These are phyloP conservation scores for Solanum acaule DNA, from an alignment of 257 asterid genomes.

Conservation along the genomic window DNA sequence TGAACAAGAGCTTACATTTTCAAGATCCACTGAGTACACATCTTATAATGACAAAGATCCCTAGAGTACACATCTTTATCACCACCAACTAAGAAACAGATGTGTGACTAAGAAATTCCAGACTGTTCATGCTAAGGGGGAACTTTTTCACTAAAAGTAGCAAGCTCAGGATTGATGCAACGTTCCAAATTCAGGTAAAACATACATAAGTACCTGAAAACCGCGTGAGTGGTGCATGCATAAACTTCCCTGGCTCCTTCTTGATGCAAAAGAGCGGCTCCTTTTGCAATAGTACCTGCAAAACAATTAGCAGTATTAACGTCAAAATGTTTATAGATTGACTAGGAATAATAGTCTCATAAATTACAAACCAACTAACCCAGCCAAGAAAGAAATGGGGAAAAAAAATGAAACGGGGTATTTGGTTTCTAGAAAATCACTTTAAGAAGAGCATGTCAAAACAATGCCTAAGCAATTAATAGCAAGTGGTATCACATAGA, in stretches of 20 bases:
- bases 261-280: conserved; percentile 85
- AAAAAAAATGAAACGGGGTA: not conserved
- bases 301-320: conserved; percentile 8
- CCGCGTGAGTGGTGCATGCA: conserved; percentile 95
- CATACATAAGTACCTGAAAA: conserved; percentile 52
- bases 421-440: not conserved
- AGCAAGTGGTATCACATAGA: not conserved
- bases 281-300: conserved; percentile 86
- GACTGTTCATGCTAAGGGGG: not conserved
- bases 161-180: not conserved
- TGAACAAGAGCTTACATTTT: not conserved
- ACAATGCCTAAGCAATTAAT: not conserved
- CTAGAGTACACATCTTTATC: not conserved
- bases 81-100: not conserved
- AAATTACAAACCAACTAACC: not conserved
- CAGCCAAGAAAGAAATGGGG: not conserved
- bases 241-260: conserved; percentile 98
- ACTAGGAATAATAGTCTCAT: not conserved
- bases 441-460: not conserved
- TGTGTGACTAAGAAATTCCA: not conserved
- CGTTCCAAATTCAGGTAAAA: not conserved
- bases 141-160: not conserved
- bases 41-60: not conserved
- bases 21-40: not conserved
- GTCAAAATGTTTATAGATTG: not conserved